Evolutionary conservation across 1,284 basidiomycete genomes (phyloP).

Genomic region (Cystobasidium pallidum): DNA sequence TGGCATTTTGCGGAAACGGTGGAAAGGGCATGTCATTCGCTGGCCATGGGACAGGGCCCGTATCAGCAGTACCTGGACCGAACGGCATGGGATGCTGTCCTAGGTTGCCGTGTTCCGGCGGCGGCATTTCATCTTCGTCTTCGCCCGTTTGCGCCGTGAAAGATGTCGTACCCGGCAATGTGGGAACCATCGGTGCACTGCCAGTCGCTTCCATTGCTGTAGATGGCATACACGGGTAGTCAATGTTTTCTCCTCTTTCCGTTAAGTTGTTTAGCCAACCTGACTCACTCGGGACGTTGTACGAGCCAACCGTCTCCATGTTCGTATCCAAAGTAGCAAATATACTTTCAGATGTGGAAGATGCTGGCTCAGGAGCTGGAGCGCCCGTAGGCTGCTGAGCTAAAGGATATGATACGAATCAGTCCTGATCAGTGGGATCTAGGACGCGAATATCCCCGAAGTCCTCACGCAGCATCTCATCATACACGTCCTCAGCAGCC

Average conservation of each 20-base stretch:
- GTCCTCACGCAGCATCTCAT: conserved; percentile 35
- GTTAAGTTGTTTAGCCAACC: background rate
- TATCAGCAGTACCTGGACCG: background rate
- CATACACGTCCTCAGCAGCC: background rate
- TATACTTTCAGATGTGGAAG: too few relatives aligned
- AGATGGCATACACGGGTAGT: too few relatives aligned
- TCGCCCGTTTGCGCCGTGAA: background rate
- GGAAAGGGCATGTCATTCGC: background rate
- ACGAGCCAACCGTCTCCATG: too few relatives aligned
- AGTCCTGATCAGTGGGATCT: background rate
- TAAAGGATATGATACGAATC: background rate
- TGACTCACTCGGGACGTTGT: background rate
- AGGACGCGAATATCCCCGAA: background rate
- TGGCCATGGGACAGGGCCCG: background rate
- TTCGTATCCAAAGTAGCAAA: too few relatives aligned
- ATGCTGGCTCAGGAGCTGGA: too few relatives aligned
- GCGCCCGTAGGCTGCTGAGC: conserved; percentile 9
- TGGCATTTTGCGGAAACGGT: background rate
- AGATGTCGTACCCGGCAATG: background rate
- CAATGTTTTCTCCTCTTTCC: too few relatives aligned
- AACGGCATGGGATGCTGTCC: background rate
- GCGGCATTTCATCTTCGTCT: conserved; percentile 16
- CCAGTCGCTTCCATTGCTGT: background rate
- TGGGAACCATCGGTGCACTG: background rate
- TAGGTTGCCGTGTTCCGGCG: background rate